Evolutionary conservation across 768 basidiomycete genomes (phyloP), one percentile per base, ranked within the genome.

Genomic region (Lentinula raphanica): DNA sequence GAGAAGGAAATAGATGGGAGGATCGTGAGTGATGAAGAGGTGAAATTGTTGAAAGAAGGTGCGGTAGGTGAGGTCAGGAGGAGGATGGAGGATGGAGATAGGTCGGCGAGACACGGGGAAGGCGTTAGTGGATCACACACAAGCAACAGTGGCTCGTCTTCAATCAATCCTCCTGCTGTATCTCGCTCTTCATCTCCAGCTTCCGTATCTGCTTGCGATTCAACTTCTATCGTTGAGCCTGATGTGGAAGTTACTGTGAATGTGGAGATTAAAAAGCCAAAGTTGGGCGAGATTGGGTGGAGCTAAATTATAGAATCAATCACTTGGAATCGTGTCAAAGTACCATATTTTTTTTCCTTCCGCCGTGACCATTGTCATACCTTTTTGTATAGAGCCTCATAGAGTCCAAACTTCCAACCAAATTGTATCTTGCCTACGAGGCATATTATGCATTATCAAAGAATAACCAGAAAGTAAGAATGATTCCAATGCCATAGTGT

Each of bases 21-120:
- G 31, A 75, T 85, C 1, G 78, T 85, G 12, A 85, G 75, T 50
- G 87, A 89, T 50, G 84, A 87, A 60, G 87, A 89, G 62, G 79
- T 87, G 25, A 76, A 76, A 46, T 73, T 75, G 56, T 79, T 79
- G 61, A 81, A 80, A 68, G 73, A 62, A 60, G 45, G 65, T 61
- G 60, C 60, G 62, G 51, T 53, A 2, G 51, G 51, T 23, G 51
- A 53, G 23, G 36, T 53, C 12, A 53, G 51, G 51, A 53, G 51
- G 19, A 25, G 36, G n/a, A 53, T 53, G 51, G 51, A 53, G 13
- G 51, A 53, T 21, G 51, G 51, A 3, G 51, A 36, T 25, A 36
- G 31, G 13, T 21, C 28, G 23, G 4, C 25, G 19, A 28, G 19
- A n/a, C 17, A 0, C n/a, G 31, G n/a, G 12, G 19, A 51, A 21